A percentile compares a stretch with the other conserved stretches of the same genome.
Conservation (phyloP, 495 filamentous ascomycete species). For the Neurospora sp. region DNA sequence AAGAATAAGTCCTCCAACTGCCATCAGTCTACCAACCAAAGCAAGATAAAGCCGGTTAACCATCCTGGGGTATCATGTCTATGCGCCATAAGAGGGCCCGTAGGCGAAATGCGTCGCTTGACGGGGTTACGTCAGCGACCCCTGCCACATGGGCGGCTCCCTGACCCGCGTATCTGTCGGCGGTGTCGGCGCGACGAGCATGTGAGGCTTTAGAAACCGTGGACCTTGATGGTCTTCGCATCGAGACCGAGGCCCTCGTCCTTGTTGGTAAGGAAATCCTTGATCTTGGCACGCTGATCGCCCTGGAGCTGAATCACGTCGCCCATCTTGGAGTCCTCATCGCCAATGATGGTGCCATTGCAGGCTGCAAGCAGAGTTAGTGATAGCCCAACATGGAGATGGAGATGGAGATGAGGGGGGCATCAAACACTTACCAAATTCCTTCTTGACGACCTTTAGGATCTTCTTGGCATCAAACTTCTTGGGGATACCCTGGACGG, state of each 20-base stretch:
- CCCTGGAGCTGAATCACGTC: constrained; percentile 99
- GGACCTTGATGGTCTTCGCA: constrained; percentile 95
- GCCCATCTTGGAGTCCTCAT: constrained; percentile 77
- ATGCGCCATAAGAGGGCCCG: constrained; percentile 10
- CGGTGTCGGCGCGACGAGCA: constrained; percentile 22
- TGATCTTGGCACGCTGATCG: constrained; percentile 96
- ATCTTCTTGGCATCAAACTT: constrained; percentile 99
- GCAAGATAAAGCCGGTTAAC: constrained; percentile 9
- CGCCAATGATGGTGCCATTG: constrained; percentile 99
- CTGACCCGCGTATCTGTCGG: constrained; percentile 3
- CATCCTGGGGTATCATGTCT: constrained; percentile 22
- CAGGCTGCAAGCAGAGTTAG: constrained; percentile 51
- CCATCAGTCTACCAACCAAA: constrained; percentile 2
- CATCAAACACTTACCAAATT: constrained; percentile 65
- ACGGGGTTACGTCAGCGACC: not conserved
- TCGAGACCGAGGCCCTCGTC: constrained; percentile 84
- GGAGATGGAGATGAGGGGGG: not conserved
- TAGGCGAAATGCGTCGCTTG: not conserved
- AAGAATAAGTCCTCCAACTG: constrained; percentile 8
- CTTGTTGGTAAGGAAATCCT: constrained; percentile 93
- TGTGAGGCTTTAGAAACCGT: constrained; percentile 57
- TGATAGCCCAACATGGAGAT: not conserved
- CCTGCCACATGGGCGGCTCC: constrained; percentile 7
- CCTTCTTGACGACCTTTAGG: constrained; percentile 99
- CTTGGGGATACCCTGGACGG: constrained; percentile 93